Percentiles rank a stretch among this genome's conserved stretches.
Conservation (phyloP, 225 moss, liverwort and hornwort genomes). For the Sphagnum tenellum region DNA sequence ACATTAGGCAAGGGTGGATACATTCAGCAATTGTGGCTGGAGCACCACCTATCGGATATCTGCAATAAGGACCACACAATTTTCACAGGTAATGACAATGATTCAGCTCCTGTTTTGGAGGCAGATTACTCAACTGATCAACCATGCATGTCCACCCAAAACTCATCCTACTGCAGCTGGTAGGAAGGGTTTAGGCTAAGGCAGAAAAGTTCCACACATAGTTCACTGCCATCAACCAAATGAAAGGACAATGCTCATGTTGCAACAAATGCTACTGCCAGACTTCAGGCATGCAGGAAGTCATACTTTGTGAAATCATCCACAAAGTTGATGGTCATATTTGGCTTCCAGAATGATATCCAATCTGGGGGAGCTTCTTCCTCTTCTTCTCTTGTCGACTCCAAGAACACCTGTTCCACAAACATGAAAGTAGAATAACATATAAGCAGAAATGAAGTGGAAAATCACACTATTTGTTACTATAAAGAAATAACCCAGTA, state of each 20-base stretch:
- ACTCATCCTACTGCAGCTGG: no score
- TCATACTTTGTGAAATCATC: conserved; percentile 78
- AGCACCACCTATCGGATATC: conserved; percentile 65
- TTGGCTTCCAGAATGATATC: conserved; percentile 82
- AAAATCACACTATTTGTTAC: no score
- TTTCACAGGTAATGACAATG: neutral
- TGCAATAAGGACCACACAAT: conserved; percentile 13
- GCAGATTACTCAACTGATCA: no score
- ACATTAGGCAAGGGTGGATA: conserved; percentile 18
- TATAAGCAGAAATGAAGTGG: no score
- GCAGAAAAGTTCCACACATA: no score
- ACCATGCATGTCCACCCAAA: no score
- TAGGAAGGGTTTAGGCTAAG: no score
- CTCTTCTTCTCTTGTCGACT: conserved; percentile 20
- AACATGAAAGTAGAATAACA: neutral
- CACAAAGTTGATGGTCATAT: conserved; percentile 81
- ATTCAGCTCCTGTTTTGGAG: no score
- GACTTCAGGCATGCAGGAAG: neutral
- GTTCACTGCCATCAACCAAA: no score
- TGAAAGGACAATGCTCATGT: no score
- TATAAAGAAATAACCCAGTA: no score
- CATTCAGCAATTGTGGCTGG: conserved; percentile 52
- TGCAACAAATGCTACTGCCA: no score
- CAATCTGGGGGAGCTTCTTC: conserved; percentile 43
- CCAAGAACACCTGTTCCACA: conserved; percentile 33